Evolutionary conservation across 2,329 filamentous ascomycete species (phyloP).

Genomic region (Colletotrichum sp.): DNA sequence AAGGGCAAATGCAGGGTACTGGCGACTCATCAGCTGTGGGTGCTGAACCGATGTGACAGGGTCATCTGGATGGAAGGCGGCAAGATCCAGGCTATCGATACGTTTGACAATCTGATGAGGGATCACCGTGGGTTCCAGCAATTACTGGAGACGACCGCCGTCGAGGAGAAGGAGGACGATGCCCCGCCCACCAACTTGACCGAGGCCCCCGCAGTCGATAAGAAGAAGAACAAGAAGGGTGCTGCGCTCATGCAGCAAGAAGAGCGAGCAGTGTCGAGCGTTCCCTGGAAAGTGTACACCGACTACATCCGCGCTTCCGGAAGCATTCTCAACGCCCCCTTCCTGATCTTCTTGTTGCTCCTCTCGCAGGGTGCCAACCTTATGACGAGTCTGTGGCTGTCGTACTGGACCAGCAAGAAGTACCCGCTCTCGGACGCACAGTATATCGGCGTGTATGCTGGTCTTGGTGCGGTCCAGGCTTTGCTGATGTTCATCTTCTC

Average conservation of each 20-base stretch:
- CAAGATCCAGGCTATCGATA: slow-evolving; percentile 82
- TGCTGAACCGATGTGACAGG: slow-evolving; percentile 86
- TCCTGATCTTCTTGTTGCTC: slow-evolving; percentile 68
- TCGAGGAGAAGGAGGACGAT: slow-evolving; percentile 68
- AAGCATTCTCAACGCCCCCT: slow-evolving; percentile 69
- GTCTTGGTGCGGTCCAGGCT: slow-evolving; percentile 73
- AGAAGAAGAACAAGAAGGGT: slow-evolving; percentile 63
- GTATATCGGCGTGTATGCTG: slow-evolving; percentile 78
- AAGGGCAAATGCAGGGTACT: slow-evolving; percentile 89
- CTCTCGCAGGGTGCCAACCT: slow-evolving; percentile 86
- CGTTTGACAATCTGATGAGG: slow-evolving; percentile 85
- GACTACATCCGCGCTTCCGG: slow-evolving; percentile 81
- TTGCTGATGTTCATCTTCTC: slow-evolving; percentile 82
- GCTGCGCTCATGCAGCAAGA: slow-evolving; percentile 73
- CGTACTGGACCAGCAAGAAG: slow-evolving; percentile 87
- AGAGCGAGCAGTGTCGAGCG: slow-evolving; percentile 75
- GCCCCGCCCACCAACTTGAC: slow-evolving; percentile 41
- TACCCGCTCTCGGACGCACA: slow-evolving; percentile 69
- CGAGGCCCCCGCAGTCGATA: slow-evolving; percentile 45
- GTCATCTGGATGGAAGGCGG: slow-evolving; percentile 94
- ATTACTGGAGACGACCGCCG: slow-evolving; percentile 84
- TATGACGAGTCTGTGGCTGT: slow-evolving; percentile 87
- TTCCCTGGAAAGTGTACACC: slow-evolving; percentile 80
- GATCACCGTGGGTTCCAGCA: slow-evolving; percentile 79
- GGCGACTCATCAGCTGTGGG: slow-evolving; percentile 94